Evolutionary conservation across 352 stramenopile genomes (phyloP).

Genomic region (Globisporangium uncinulatum): DNA sequence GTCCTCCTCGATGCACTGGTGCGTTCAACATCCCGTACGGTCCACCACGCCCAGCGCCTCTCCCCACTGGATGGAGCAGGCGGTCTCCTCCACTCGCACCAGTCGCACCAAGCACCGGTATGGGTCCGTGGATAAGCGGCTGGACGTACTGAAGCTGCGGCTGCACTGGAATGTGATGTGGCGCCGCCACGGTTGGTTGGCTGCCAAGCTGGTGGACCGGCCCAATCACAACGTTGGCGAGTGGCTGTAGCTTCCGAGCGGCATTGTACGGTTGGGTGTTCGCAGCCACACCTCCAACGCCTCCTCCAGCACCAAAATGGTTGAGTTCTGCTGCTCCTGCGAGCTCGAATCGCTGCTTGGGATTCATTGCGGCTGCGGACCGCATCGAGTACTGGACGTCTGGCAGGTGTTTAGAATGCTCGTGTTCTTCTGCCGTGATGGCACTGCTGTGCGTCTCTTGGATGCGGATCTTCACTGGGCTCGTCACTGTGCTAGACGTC

Average conservation of each 20-base stretch:
- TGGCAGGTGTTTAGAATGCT: slow-evolving; percentile 7
- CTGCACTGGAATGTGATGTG: not conserved
- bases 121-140: not conserved
- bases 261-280: slow-evolving; percentile 4
- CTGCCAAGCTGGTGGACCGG: not conserved
- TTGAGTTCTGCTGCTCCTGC: not conserved
- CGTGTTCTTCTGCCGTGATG: slow-evolving; percentile 12
- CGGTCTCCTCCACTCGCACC: not conserved
- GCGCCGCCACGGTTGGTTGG: not conserved
- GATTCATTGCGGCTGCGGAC: not conserved
- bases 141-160: not conserved
- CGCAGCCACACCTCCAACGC: not conserved
- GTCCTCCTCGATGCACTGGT: slow-evolving; percentile 3
- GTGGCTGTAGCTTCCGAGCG: slow-evolving; percentile 11
- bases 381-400: slow-evolving; percentile 13
- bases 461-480: slow-evolving; percentile 12
- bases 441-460: slow-evolving; percentile 5
- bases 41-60: not conserved
- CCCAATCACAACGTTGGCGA: not conserved
- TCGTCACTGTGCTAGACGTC: not conserved
- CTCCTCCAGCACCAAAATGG: not conserved
- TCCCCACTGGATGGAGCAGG: not conserved
- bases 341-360: not conserved
- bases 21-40: not conserved
- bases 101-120: not conserved